phyloP scores from a whole-genome alignment of 1,139 yeast genomes.

The Geotrichum reessii region DNA sequence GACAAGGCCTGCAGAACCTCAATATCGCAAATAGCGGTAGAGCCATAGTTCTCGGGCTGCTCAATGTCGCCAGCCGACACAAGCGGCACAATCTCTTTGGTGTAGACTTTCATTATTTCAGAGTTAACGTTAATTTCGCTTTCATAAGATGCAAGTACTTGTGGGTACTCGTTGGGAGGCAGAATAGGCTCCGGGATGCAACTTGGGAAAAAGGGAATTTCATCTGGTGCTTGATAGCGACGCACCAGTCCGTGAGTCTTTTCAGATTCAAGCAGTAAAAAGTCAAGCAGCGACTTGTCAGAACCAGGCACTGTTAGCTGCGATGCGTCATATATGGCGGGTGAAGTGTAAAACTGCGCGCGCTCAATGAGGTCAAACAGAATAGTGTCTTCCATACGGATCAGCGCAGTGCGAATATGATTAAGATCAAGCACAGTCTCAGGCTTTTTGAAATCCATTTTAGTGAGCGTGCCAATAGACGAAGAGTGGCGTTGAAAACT shows the following conservation, averaged over 20 bases:
- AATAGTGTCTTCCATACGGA: slow-evolving; percentile 94
- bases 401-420: slow-evolving; percentile 78
- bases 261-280: slow-evolving; percentile 75
- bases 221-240: slow-evolving; percentile 92
- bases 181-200: slow-evolving; percentile 60
- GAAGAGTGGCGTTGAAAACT: slow-evolving; percentile 2
- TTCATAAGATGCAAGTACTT: slow-evolving; percentile 65
- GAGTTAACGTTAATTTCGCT: slow-evolving; percentile 71
- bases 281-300: slow-evolving; percentile 79
- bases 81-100: slow-evolving; percentile 64
- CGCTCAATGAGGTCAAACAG: slow-evolving; percentile 89
- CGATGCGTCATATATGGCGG: slow-evolving; percentile 61
- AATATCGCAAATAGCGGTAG: slow-evolving; percentile 78
- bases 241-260: slow-evolving; percentile 73
- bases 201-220: slow-evolving; percentile 81
- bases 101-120: slow-evolving; percentile 62
- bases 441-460: slow-evolving; percentile 82
- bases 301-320: slow-evolving; percentile 60
- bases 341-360: slow-evolving; percentile 76
- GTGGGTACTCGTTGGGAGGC: slow-evolving; percentile 76
- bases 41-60: slow-evolving; percentile 80
- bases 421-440: slow-evolving; percentile 72
- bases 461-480: slow-evolving; percentile 7
- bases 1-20: slow-evolving; percentile 83
- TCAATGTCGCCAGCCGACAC: slow-evolving; percentile 63